A percentile compares a stretch with the other conserved stretches of the same genome.
phyloP scores from a whole-genome alignment of 495 filamentous ascomycete species.

The Cercophora scortea region DNA sequence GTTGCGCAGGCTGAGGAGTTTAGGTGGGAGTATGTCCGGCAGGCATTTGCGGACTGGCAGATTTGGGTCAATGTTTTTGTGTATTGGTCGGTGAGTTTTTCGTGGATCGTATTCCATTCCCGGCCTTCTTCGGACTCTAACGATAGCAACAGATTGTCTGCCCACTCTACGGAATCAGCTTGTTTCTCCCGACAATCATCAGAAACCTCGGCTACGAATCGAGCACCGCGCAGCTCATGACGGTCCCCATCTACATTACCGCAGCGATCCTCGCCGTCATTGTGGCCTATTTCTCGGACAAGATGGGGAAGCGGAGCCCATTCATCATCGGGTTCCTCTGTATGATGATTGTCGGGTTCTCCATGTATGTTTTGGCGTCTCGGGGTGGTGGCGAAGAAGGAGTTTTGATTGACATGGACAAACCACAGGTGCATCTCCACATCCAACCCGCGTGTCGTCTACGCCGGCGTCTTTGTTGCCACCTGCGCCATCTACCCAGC shows the following conservation, averaged over 20 bases:
- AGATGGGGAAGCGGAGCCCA: constrained; percentile 49
- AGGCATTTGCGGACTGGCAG: constrained; percentile 66
- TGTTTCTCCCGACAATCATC: constrained; percentile 63
- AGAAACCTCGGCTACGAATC: constrained; percentile 49
- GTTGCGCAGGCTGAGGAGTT: constrained; percentile 54
- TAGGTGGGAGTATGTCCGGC: constrained; percentile 51
- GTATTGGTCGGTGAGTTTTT: constrained; percentile 44
- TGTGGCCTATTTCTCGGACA: constrained; percentile 54
- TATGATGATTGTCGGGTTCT: constrained; percentile 58
- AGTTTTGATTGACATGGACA: not conserved
- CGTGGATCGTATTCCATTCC: constrained; percentile 6
- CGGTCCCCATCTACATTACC: constrained; percentile 65
- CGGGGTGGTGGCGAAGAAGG: not conserved
- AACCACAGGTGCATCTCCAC: constrained; percentile 34
- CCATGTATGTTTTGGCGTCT: constrained; percentile 32
- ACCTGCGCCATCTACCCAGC: constrained; percentile 55
- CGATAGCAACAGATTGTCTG: constrained; percentile 47
- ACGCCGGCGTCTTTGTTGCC: constrained; percentile 67
- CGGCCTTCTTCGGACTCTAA: too few species aligned
- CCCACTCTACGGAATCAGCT: constrained; percentile 63
- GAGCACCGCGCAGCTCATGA: constrained; percentile 61
- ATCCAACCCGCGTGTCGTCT: constrained; percentile 55
- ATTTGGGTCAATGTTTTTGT: constrained; percentile 60
- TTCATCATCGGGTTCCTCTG: constrained; percentile 56
- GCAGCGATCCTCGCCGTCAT: constrained; percentile 52